Evolutionary conservation across 1,284 basidiomycete species (phyloP).

Genomic region (Exobasidium rhododendri): DNA sequence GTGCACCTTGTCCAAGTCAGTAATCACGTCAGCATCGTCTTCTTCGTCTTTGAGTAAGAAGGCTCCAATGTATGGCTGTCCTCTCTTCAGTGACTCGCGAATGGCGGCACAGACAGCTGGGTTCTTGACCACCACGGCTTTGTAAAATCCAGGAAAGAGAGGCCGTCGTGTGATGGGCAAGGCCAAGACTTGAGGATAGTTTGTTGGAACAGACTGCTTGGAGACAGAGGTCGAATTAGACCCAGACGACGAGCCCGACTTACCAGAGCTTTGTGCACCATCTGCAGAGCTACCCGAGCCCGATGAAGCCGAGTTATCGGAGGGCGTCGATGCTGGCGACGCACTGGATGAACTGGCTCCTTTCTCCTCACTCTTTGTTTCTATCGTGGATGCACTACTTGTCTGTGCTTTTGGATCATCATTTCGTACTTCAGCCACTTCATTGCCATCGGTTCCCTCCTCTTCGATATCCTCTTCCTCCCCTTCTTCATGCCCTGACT

Average conservation of each 20-base stretch:
- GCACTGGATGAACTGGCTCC: neutral
- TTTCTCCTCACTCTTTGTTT: neutral
- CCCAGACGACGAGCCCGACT: neutral
- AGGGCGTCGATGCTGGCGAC: conserved; percentile 9
- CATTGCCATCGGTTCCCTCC: conserved; percentile 17
- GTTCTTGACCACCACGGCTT: conserved; percentile 54
- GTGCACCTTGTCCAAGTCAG: conserved; percentile 81
- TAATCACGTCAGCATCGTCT: conserved; percentile 88
- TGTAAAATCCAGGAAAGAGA: conserved; percentile 94
- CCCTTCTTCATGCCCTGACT: conserved; percentile 23
- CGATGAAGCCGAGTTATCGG: neutral
- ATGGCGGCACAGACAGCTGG: conserved; percentile 89
- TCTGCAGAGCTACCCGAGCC: neutral
- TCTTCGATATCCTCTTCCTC: conserved; percentile 20
- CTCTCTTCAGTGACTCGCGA: conserved; percentile 92
- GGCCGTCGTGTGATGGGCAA: conserved; percentile 93
- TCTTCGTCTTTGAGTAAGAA: conserved; percentile 95
- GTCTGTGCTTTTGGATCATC: neutral
- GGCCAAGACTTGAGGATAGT: conserved; percentile 91
- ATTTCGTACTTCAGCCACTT: conserved; percentile 12
- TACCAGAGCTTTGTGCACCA: neutral
- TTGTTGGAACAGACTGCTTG: conserved; percentile 47
- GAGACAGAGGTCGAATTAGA: conserved; percentile 35
- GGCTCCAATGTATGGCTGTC: conserved; percentile 95
- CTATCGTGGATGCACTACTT: neutral